Conservation (phyloP, 1,139 yeast genomes). For the Lodderomyces beijingensis region DNA sequence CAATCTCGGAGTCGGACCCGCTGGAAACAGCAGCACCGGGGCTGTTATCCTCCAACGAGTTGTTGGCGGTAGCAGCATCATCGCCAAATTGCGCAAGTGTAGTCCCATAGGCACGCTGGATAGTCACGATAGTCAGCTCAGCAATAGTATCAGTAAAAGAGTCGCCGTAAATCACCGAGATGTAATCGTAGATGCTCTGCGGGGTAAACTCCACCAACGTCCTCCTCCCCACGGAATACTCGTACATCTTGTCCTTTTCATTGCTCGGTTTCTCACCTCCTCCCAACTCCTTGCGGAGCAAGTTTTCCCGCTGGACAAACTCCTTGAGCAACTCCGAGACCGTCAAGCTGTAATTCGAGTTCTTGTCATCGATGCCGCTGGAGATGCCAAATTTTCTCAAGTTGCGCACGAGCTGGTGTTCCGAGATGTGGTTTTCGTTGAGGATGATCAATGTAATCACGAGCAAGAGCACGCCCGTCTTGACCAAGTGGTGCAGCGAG, state of each 20-base stretch:
- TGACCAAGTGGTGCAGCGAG: conserved; percentile 26
- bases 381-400: conserved; percentile 30
- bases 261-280: conserved; percentile 6
- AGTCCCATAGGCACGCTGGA: conserved; percentile 25
- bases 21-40: no score
- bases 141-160: conserved; percentile 19
- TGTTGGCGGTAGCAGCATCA: no score
- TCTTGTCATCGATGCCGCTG: conserved; percentile 16
- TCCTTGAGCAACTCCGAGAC: conserved; percentile 25
- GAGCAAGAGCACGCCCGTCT: conserved; percentile 25
- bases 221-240: conserved; percentile 32
- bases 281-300: conserved; percentile 16
- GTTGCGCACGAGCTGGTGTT: conserved; percentile 19
- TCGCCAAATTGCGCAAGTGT: conserved; percentile 5
- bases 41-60: no score
- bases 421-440: conserved; percentile 31
- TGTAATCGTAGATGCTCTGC: conserved; percentile 22
- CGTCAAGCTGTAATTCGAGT: conserved; percentile 23
- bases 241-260: conserved; percentile 16
- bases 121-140: conserved; percentile 22
- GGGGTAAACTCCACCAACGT: conserved; percentile 34
- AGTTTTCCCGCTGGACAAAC: conserved; percentile 30
- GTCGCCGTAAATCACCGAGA: conserved; percentile 26
- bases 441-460: conserved; percentile 28
- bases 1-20: no score